Evolutionary conservation across 164 flowering plant species (phyloP).

Genomic region (Protea cynaroides): DNA sequence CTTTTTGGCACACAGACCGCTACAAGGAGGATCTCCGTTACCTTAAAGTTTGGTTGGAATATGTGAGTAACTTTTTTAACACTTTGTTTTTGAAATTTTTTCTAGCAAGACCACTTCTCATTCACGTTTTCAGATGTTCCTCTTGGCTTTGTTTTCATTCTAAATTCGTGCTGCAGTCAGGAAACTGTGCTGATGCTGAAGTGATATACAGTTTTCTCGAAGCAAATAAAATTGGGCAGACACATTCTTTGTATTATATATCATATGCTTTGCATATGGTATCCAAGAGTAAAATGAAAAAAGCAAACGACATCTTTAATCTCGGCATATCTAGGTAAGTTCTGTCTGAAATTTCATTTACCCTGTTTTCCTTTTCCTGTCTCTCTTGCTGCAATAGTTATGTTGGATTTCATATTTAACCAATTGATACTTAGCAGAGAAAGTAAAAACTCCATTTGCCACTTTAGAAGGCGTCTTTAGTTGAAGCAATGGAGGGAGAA

Average conservation of each 20-base stretch:
- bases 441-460: too few species aligned
- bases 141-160: background rate
- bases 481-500: too few species aligned
- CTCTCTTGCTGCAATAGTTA: background rate
- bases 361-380: background rate
- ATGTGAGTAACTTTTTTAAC: slow-evolving; percentile 61
- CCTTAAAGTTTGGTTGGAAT: slow-evolving; percentile 93
- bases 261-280: slow-evolving; percentile 79
- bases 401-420: background rate
- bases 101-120: background rate
- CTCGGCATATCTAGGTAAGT: slow-evolving; percentile 70
- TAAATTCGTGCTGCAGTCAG: slow-evolving; percentile 55
- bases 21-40: slow-evolving; percentile 89
- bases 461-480: too few species aligned
- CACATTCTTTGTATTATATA: slow-evolving; percentile 61
- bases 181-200: slow-evolving; percentile 80
- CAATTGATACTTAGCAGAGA: background rate
- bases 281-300: slow-evolving; percentile 58
- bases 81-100: too few species aligned
- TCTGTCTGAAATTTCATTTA: background rate
- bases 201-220: slow-evolving; percentile 72
- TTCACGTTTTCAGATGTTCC: background rate
- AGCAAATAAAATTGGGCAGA: slow-evolving; percentile 70
- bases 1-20: slow-evolving; percentile 73
- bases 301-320: slow-evolving; percentile 64